Evolutionary conservation across 2,329 filamentous ascomycete genomes (phyloP), one percentile per base, ranked within the genome.

Genomic region (Westerdykella aurantiaca): DNA sequence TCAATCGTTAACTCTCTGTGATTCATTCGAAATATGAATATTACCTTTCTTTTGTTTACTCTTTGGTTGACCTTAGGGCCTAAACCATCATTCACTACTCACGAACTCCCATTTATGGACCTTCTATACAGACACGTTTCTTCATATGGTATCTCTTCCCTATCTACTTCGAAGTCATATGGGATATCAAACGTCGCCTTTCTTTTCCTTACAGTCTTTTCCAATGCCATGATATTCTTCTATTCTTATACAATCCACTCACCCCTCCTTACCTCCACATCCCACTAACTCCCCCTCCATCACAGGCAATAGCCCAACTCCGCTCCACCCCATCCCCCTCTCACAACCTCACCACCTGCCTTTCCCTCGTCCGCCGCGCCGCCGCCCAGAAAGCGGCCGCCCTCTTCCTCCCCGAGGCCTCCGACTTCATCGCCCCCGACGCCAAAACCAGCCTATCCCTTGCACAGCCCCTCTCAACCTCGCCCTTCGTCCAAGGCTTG

Each of bases 371-470:
- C 43, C 74, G 75, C 45, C 86, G 85, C 63, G 89, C 91, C 31
- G 82, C 83, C 9, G 73, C 75, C 22, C 83, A 83, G 44, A 88
- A 88, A 37, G 90, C 90, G 43, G 86, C 86, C 79, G 81, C 86
- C 14, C 78, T 96, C 39, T 96, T 97, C 71, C 83, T 96, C 42
- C 91, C 91, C 11, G 91, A 96, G 76, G 91, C 91, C 18, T 81
- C 81, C 44, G 89, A 95, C 71, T 96, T 95, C 50, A 89, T 96
- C 57, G 85, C 81, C 16, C 73, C 77, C 1, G 82, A 81, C 0
- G 74, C 83, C 2, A 66, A 78, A 10, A 82, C 90, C 56, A 85
- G 84, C 0, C 69, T 89, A 7, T 75, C 79, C 4, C 81, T 96
- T 9, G 88, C 81, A 50, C 78, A 77, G 45, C 77, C 88, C 2